Evolutionary conservation across 129 eudicot species (phyloP).

Genomic region (Smallanthus sonchifolius): DNA sequence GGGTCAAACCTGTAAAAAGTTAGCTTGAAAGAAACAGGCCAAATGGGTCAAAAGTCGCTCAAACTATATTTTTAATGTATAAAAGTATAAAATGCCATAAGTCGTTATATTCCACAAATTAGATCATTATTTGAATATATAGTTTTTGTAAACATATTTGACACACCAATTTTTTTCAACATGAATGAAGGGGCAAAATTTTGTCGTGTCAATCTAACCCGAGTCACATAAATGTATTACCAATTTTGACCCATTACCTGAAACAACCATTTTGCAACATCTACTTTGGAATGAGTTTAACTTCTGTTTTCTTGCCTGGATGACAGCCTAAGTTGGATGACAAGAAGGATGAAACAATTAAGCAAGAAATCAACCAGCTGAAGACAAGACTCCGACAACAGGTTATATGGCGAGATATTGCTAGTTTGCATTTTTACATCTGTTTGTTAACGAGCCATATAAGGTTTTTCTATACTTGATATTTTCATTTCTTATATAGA

Average conservation of each 20-base stretch:
- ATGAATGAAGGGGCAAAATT: too few species aligned
- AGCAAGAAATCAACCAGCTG: slow-evolving; percentile 58
- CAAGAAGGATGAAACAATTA: slow-evolving; percentile 67
- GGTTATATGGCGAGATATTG: slow-evolving; percentile 36
- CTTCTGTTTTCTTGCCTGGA: slow-evolving; percentile 10
- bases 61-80: too few species aligned
- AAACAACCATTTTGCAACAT: neutral
- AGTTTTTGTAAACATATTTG: neutral
- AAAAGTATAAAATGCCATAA: too few species aligned
- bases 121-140: neutral
- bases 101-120: too few species aligned
- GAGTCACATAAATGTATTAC: neutral
- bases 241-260: neutral
- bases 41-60: too few species aligned
- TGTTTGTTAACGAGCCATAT: neutral
- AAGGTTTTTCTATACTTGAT: too few species aligned
- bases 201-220: neutral
- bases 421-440: too few species aligned
- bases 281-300: neutral
- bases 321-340: slow-evolving; percentile 81
- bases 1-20: neutral
- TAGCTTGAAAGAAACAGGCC: neutral
- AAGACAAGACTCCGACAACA: slow-evolving; percentile 52
- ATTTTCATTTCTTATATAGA: slow-evolving; percentile 28
- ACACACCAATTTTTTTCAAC: neutral